Evolutionary conservation across 2,329 filamentous ascomycete genomes (phyloP), one percentile per base, ranked within the genome.

Genomic region (Thelonectria olida): DNA sequence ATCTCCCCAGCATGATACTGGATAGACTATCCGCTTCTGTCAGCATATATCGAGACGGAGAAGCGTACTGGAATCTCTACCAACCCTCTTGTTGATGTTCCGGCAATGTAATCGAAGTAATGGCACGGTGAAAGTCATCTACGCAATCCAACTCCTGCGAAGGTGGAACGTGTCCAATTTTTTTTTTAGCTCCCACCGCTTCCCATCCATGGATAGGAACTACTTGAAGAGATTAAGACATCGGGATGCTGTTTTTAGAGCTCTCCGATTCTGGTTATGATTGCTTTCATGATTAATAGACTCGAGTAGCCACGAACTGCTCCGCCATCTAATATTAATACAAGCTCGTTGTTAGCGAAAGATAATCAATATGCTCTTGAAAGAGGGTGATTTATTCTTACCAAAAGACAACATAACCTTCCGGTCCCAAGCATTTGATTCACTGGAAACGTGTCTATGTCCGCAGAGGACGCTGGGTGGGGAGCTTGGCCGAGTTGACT

Each of bases 261-360:
- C 13, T 54, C 39, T 10, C 39, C 28, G 38, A 58, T 52, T 20
- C 39, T 36, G 9, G 47, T 13, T 48, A 58, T 58, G 7, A 58
- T 58, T 47, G 10, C 20, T 13, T 58, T 58, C 8, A 58, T 4
- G 7, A 58, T 58, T 2, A 58, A 12, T 1, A 58, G 55, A 28
- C 55, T 58, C 2, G 55, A 58, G 22, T 52, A 53, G 2, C 55
- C 55, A 22, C 55, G 48, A 6, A 58, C n/a, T 7, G 48, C 55
- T 39, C 55, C 55, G 2, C 55, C 55, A 47, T 58, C 55, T 58
- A 45, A 19, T 7, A 31, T 25, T 2, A 25, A 50, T n/a, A 17
- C 9, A 15, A 23, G 6, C 7, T 38, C 10, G 12, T 27, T 5
- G 4, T 23, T 25, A 45, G 13, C 12, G 0, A 54, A 19, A 1